Conservation (phyloP, 257 asterid genomes). For the Plantago ovata region DNA sequence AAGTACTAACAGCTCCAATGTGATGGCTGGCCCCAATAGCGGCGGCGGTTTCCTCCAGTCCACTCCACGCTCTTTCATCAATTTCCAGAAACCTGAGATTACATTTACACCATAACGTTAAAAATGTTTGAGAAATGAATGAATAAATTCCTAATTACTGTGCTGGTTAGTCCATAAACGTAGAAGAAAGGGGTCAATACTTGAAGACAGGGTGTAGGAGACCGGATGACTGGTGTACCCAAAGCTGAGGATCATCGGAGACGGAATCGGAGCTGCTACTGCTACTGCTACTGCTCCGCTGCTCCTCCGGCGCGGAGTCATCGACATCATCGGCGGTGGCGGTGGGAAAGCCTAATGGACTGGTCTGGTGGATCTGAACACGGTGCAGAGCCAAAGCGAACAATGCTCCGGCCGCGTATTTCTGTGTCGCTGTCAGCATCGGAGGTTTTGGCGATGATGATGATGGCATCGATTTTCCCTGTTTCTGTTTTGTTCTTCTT, state of each 20-base stretch:
- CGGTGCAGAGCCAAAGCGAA: slow-evolving; percentile 71
- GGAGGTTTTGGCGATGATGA: slow-evolving; percentile 35
- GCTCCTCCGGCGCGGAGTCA: slow-evolving; percentile 34
- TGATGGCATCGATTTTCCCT: neutral
- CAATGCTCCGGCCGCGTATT: slow-evolving; percentile 79
- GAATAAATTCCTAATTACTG: neutral
- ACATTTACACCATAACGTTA: neutral
- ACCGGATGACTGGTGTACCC: slow-evolving; percentile 62
- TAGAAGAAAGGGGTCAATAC: slow-evolving; percentile 26
- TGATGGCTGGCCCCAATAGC: slow-evolving; percentile 56
- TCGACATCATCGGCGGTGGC: slow-evolving; percentile 27
- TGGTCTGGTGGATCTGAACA: slow-evolving; percentile 72
- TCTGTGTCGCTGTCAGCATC: slow-evolving; percentile 62
- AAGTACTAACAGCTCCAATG: slow-evolving; percentile 72
- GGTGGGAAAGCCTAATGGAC: slow-evolving; percentile 59
- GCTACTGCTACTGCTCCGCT: slow-evolving; percentile 60
- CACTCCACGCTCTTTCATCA: slow-evolving; percentile 69
- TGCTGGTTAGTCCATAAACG: too few species aligned
- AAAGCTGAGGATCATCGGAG: slow-evolving; percentile 57
- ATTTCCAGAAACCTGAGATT: slow-evolving; percentile 56
- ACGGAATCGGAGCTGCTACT: slow-evolving; percentile 68
- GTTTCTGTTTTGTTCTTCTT: neutral
- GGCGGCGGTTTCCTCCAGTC: slow-evolving; percentile 75
- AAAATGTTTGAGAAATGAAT: neutral
- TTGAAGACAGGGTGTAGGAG: slow-evolving; percentile 80